These are phyloP conservation scores for Coemansia sp. DNA, from an alignment of 192 early-diverging fungal species.

Conservation along the genomic window DNA sequence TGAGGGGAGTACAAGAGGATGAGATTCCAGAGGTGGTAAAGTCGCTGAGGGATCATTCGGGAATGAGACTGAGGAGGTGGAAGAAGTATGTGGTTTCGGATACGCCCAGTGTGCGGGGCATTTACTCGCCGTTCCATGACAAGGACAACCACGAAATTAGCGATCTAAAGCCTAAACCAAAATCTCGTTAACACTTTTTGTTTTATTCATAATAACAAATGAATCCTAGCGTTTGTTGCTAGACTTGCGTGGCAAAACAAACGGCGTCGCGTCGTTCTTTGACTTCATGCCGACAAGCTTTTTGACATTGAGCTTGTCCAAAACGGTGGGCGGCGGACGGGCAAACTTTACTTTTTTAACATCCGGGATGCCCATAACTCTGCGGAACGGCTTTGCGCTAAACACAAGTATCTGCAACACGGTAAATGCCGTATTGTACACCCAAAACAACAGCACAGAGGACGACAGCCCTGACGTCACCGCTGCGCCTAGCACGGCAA, in stretches of 20 bases:
- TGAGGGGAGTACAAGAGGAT: conserved; percentile 59
- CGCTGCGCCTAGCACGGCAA: conserved; percentile 47
- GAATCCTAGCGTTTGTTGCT: not conserved
- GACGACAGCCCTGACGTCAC: conserved; percentile 58
- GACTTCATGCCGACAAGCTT: conserved; percentile 16
- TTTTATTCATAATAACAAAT: conserved; percentile 2
- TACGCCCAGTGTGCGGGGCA: conserved; percentile 75
- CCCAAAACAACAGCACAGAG: conserved; percentile 82
- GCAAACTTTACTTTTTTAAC: conserved; percentile 30
- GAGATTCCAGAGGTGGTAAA: conserved; percentile 65
- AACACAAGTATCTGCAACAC: conserved; percentile 69
- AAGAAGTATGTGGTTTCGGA: conserved; percentile 75
- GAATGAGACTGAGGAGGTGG: conserved; percentile 58
- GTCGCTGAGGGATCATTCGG: conserved; percentile 66
- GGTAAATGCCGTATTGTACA: conserved; percentile 72
- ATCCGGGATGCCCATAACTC: conserved; percentile 61
- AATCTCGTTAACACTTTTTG: not conserved
- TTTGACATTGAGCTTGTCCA: conserved; percentile 18
- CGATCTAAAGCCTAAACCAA: conserved; percentile 25
- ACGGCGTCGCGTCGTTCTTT: conserved; percentile 8
- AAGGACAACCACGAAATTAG: conserved; percentile 61
- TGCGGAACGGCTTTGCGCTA: conserved; percentile 59
- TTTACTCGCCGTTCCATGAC: conserved; percentile 81
- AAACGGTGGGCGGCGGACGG: conserved; percentile 10
- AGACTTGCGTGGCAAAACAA: conserved; percentile 27